Percentiles rank a stretch among this genome's conserved stretches.
Evolutionary conservation across 192 early-diverging fungal species (phyloP).

Genomic region (Rhizophagus clarus): DNA sequence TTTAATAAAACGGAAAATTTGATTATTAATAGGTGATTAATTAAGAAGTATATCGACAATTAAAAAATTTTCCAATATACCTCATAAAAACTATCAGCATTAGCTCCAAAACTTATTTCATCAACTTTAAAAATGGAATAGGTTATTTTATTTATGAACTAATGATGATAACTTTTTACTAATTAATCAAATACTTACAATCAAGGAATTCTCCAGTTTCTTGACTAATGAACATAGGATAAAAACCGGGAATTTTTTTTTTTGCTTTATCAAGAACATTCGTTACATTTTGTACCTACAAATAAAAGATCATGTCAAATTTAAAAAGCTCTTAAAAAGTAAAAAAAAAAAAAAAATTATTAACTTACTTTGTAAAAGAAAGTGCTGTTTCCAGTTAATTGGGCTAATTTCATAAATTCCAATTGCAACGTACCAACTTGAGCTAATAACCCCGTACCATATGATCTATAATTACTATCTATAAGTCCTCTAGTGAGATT

Average conservation of each 20-base stretch:
- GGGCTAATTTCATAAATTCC: conserved; percentile 84
- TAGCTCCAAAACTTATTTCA: conserved; percentile 47
- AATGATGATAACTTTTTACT: conserved; percentile 1
- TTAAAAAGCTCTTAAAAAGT: not conserved
- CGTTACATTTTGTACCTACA: conserved; percentile 59
- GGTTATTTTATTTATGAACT: no score
- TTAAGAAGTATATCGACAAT: no score
- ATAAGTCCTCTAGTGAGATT: conserved; percentile 44
- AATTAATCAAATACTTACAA: conserved; percentile 31
- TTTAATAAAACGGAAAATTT: no score
- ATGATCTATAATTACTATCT: not conserved
- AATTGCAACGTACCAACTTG: conserved; percentile 81
- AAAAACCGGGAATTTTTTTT: conserved; percentile 54
- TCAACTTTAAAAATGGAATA: conserved; percentile 28
- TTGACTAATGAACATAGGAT: conserved; percentile 58
- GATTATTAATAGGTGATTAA: no score
- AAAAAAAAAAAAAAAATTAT: no score
- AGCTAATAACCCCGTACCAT: conserved; percentile 45
- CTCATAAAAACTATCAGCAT: conserved; percentile 64
- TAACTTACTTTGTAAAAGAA: conserved; percentile 62
- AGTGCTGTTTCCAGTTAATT: conserved; percentile 70
- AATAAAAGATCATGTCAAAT: not conserved
- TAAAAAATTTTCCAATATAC: conserved; percentile 32
- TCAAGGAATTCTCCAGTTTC: conserved; percentile 25
- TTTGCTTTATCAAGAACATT: conserved; percentile 50